These are phyloP conservation scores for Aschersonia sp. DNA, from an alignment of 2,329 filamentous ascomycete genomes.

Conservation along the genomic window DNA sequence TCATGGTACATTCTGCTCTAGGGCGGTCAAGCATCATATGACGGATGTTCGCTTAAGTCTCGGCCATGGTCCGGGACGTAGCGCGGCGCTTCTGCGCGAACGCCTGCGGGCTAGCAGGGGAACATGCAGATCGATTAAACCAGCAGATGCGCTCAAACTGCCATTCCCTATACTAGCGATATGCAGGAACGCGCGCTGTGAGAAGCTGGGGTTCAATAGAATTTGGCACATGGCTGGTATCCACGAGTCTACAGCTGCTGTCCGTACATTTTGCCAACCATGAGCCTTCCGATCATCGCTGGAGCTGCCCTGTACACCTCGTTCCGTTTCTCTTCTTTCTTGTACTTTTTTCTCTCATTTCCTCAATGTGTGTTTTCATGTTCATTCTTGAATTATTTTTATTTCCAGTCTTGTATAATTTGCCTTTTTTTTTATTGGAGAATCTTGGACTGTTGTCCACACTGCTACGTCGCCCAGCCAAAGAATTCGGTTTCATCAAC, in stretches of 20 bases:
- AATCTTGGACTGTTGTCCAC: constrained; percentile 68
- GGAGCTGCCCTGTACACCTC: constrained; percentile 51
- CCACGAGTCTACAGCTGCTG: constrained; percentile 62
- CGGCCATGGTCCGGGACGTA: constrained; percentile 66
- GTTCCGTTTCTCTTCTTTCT: no score
- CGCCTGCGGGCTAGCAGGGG: constrained; percentile 79
- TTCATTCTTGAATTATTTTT: constrained; percentile 64
- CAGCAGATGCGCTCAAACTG: not conserved
- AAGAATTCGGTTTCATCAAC: no score
- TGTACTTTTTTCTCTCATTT: no score
- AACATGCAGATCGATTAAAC: constrained; percentile 57
- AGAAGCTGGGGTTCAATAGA: constrained; percentile 92
- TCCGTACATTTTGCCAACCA: constrained; percentile 79
- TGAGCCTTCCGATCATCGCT: constrained; percentile 58
- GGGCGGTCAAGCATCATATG: constrained; percentile 63
- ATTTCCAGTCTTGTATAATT: constrained; percentile 81
- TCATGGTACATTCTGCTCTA: constrained; percentile 83
- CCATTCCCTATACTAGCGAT: not conserved
- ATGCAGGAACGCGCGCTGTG: constrained; percentile 72
- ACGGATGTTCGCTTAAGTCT: constrained; percentile 65
- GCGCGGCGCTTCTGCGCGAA: constrained; percentile 85
- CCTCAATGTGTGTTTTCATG: no score
- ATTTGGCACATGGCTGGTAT: constrained; percentile 94
- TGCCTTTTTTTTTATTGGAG: constrained; percentile 78
- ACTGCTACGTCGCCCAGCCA: constrained; percentile 26